Percentiles rank a stretch among this genome's conserved stretches.
Evolutionary conservation across 495 filamentous ascomycete genomes (phyloP).

Genomic region (Aspergillus steynii): DNA sequence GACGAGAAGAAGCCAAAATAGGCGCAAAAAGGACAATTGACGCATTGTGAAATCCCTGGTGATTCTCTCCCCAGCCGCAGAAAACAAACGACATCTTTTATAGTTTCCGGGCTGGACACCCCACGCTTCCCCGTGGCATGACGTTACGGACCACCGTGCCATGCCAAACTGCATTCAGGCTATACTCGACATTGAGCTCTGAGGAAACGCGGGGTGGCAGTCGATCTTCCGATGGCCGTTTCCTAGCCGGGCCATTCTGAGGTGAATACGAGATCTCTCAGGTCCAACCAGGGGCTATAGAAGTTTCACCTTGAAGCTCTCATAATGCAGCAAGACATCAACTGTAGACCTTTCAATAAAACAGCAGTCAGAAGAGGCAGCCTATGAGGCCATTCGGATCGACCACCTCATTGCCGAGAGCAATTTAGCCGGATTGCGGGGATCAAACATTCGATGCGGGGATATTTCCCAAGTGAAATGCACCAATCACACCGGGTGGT

Average conservation of each 20-base stretch:
- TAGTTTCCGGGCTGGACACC: background rate
- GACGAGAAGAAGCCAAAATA: background rate
- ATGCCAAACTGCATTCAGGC: slow-evolving; percentile 3
- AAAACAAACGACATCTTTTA: background rate
- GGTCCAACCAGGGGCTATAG: background rate
- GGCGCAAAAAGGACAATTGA: background rate
- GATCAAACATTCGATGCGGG: background rate
- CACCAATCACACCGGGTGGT: background rate
- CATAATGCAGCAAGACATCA: too few relatives aligned
- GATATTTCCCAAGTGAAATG: background rate
- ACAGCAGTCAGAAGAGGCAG: too few relatives aligned
- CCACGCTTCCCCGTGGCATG: background rate
- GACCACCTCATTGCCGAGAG: background rate
- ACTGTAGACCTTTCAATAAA: too few relatives aligned
- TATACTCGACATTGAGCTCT: background rate
- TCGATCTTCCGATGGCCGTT: background rate
- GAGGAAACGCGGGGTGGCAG: too few relatives aligned
- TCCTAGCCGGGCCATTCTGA: background rate
- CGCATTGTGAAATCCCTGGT: background rate
- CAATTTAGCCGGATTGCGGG: background rate
- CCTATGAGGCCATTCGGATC: background rate
- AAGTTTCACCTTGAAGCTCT: too few relatives aligned
- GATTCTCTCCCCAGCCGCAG: background rate
- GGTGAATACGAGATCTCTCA: background rate
- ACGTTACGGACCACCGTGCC: background rate